Percentiles rank a stretch among this genome's conserved stretches.
Evolutionary conservation across 495 filamentous ascomycete species (phyloP).

Genomic region (Peziza echinospora): DNA sequence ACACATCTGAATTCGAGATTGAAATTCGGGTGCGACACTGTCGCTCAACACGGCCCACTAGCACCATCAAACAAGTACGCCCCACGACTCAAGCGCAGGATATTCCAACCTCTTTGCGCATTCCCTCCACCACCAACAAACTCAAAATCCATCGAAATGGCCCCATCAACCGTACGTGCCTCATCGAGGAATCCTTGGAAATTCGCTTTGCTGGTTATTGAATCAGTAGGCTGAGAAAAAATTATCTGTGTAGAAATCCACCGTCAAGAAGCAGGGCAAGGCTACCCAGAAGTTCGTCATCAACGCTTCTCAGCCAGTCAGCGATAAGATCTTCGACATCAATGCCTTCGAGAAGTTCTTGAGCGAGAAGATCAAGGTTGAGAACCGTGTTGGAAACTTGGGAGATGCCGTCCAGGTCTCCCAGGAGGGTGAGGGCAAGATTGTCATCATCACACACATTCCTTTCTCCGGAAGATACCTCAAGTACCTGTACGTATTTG

Average conservation of each 20-base stretch:
- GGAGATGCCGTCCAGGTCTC: constrained; percentile 82
- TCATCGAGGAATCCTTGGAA: too few species aligned
- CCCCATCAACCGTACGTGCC: constrained; percentile 54
- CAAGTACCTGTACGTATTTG: constrained; percentile 86
- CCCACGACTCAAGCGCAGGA: constrained; percentile 32
- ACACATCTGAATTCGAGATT: too few species aligned
- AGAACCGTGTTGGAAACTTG: constrained; percentile 92
- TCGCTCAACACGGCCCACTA: too few species aligned
- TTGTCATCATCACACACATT: constrained; percentile 92
- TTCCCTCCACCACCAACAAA: constrained; percentile 9
- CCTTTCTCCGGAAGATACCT: constrained; percentile 96
- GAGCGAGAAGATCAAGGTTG: constrained; percentile 98
- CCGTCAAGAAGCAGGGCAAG: constrained; percentile 35
- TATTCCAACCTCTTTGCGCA: constrained; percentile 45
- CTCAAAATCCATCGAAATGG: constrained; percentile 31
- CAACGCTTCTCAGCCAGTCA: constrained; percentile 90
- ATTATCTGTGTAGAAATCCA: constrained; percentile 39
- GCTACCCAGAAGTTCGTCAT: constrained; percentile 78
- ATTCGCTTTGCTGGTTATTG: constrained; percentile 74
- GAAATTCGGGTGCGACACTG: too few species aligned
- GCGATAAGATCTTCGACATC: constrained; percentile 99
- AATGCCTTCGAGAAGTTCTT: constrained; percentile 99
- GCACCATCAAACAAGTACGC: too few species aligned
- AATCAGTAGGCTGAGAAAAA: constrained; percentile 88
- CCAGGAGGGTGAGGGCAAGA: constrained; percentile 79